Base-by-base conservation (phyloP, 1,139 yeast genomes). In the Yamadazyma atlantica region DNA sequence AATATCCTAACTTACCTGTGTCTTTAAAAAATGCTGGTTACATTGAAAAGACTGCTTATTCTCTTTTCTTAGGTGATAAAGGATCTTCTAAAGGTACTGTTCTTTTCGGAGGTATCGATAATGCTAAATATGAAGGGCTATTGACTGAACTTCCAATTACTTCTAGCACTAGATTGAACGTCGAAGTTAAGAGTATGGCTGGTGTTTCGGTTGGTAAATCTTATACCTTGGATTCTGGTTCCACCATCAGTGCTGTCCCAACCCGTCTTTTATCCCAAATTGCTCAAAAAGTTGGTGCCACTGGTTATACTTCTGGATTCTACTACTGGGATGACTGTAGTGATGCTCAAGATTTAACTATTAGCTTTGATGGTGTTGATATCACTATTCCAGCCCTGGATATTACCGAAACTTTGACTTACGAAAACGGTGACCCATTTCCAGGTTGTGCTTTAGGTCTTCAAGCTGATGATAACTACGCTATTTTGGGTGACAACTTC, bases 401-500 rank as follows among this genome's bases (percentile, higher is more conserved):
- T 17, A 19, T 22, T 26, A 32, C 37, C 18, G 32, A 30, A 12
- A 14, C 18, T 4, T 19, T 32, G 14, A 19, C 19, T 9, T n/a
- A 26, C 11, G 8, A 21, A 16, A 37, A 30, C 31, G 41, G 43
- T 48, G 59, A 37, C 10, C 17, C 30, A 15, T 19, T 36, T 23
- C 23, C 35, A 12, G 41, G 35, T 21, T 34, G 40, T 33, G 40
- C 35, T 25, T 27, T 43, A 14, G 29, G 16, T 9, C 25, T 45
- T 13, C 22, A 35, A 17, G 35, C 36, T 19, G 29, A 36, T 25
- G 11, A 12, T 11, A 23, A 22, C 4, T 57, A 47, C 43, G 47
- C 59, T 35, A 53, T 65, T 36, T 55, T 87, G 13, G 96, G 96
- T 35, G 95, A 86, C 58, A 74, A 80, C 21, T 80, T 87, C 61